These are phyloP conservation scores for Gnomoniopsis smithogilvyi DNA, from an alignment of 2,329 filamentous ascomycete species.

Conservation along the genomic window DNA sequence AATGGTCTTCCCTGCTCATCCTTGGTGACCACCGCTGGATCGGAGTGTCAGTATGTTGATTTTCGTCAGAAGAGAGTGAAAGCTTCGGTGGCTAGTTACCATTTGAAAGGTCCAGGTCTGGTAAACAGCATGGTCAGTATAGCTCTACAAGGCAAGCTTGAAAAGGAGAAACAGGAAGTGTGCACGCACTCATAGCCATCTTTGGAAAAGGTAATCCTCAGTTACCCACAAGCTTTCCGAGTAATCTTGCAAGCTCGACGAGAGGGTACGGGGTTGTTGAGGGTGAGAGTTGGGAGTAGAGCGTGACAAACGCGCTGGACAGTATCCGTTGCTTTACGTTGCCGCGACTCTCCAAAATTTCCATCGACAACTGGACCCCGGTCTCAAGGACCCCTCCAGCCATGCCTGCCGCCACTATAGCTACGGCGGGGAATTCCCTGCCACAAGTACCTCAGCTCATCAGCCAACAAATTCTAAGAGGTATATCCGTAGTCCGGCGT, in stretches of 20 bases:
- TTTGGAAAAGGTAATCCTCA: constrained; percentile 26
- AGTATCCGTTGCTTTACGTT: neutral
- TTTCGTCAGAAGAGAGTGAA: constrained; percentile 6
- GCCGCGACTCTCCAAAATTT: constrained; percentile 6
- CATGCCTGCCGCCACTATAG: neutral
- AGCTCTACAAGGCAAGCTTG: constrained; percentile 13
- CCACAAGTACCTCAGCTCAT: too few species aligned
- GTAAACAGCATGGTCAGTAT: constrained; percentile 1
- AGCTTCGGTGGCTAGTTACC: constrained; percentile 50
- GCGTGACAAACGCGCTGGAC: constrained; percentile 4
- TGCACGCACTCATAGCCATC: constrained; percentile 58
- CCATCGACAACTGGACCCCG: neutral
- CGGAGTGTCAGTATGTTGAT: constrained; percentile 17
- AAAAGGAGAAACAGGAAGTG: neutral
- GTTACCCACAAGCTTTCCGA: neutral
- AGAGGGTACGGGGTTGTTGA: neutral
- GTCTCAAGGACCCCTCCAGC: neutral
- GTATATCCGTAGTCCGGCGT: too few species aligned
- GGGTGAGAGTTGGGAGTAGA: neutral
- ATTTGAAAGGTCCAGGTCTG: constrained; percentile 81
- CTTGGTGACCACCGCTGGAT: constrained; percentile 72
- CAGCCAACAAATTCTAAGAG: neutral
- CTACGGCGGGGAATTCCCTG: neutral
- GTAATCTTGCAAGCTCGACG: neutral
- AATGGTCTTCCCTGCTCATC: constrained; percentile 97